Percentiles rank a stretch among this genome's conserved stretches.
Conservation (phyloP, 768 basidiomycete species). For the Hemileccinum rubropunctum region DNA sequence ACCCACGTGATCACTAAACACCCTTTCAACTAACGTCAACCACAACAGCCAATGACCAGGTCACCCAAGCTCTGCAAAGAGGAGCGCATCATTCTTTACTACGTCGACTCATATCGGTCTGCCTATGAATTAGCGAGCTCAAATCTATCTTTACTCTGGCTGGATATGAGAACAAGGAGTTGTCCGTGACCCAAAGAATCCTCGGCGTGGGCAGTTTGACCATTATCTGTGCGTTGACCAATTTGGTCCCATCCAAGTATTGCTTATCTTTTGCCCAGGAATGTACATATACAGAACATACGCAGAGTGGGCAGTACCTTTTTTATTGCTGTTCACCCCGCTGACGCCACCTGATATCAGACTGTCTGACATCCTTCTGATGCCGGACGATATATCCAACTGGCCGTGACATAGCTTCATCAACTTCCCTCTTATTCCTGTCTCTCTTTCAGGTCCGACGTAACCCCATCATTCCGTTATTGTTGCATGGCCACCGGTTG, state of each 20-base stretch:
- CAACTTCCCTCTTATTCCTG: slow-evolving; percentile 73
- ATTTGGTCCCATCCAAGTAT: background rate
- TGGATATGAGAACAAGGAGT: slow-evolving; percentile 47
- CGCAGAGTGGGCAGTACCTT: slow-evolving; percentile 49
- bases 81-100: too few relatives aligned
- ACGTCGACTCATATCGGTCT: too few relatives aligned
- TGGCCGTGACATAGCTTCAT: slow-evolving; percentile 79
- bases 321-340: background rate
- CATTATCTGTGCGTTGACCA: slow-evolving; percentile 48
- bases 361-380: slow-evolving; percentile 63
- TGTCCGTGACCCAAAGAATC: slow-evolving; percentile 51
- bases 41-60: too few relatives aligned
- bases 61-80: too few relatives aligned
- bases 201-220: slow-evolving; percentile 51
- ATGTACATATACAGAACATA: slow-evolving; percentile 55
- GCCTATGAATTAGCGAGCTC: slow-evolving; percentile 66
- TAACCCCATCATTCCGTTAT: slow-evolving; percentile 25
- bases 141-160: slow-evolving; percentile 49
- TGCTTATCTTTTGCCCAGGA: slow-evolving; percentile 30
- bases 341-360: slow-evolving; percentile 24
- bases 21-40: too few relatives aligned
- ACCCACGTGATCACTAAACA: too few relatives aligned
- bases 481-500: slow-evolving; percentile 28
- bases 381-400: slow-evolving; percentile 63
- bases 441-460: slow-evolving; percentile 36